Percentiles rank a stretch among this genome's conserved stretches.
phyloP scores from a whole-genome alignment of 306 rosid species.

The Lotus japonicus region DNA sequence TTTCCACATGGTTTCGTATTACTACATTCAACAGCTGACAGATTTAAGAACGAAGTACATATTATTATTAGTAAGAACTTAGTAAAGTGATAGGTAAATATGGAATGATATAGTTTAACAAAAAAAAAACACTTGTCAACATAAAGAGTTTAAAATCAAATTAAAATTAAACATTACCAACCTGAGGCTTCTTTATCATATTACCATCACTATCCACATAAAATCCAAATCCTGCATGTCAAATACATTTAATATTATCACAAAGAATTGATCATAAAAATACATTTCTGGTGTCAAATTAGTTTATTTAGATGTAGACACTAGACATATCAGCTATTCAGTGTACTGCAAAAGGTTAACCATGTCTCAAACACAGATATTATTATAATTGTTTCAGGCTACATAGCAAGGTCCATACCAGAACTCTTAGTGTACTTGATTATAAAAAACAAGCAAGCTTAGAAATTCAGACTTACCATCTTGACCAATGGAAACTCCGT shows the following conservation, averaged over 20 bases:
- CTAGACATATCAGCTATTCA: neutral
- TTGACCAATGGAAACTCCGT: slow-evolving; percentile 92
- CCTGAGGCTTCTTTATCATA: slow-evolving; percentile 91
- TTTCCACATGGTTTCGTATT: slow-evolving; percentile 71
- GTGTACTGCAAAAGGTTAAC: neutral
- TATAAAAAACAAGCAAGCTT: slow-evolving; percentile 9
- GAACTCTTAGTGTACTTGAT: neutral
- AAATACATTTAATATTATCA: neutral
- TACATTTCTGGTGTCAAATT: neutral
- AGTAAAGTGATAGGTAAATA: neutral
- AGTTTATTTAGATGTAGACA: neutral
- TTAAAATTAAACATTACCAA: slow-evolving; percentile 25
- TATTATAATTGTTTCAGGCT: neutral
- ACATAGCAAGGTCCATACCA: neutral
- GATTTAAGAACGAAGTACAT: slow-evolving; percentile 24
- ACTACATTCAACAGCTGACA: slow-evolving; percentile 64
- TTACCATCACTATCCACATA: slow-evolving; percentile 64
- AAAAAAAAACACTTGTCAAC: neutral
- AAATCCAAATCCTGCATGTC: slow-evolving; percentile 76
- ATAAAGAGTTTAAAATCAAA: neutral
- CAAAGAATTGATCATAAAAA: neutral
- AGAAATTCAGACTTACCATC: slow-evolving; percentile 57
- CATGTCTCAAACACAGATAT: neutral
- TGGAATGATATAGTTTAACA: neutral
- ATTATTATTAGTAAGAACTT: neutral